phyloP scores from a whole-genome alignment of 352 stramenopile genomes.

The Phytophthora parvispora region DNA sequence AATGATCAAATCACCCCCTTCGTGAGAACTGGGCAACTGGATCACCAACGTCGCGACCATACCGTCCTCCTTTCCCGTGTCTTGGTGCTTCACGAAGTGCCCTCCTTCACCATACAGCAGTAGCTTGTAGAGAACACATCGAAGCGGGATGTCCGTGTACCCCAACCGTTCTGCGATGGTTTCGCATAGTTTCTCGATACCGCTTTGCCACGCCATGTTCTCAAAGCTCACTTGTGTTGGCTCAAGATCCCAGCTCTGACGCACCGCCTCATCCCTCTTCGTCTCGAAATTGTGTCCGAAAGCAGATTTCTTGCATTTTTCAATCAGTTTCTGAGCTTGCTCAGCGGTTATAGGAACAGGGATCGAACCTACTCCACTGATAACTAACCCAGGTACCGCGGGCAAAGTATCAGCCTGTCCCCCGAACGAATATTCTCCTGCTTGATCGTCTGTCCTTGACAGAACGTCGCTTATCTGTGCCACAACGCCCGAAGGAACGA shows the following conservation, averaged over 20 bases:
- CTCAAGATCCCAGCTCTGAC: constrained; percentile 16
- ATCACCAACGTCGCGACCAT: constrained; percentile 60
- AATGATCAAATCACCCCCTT: constrained; percentile 11
- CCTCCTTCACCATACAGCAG: constrained; percentile 48
- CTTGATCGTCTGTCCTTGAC: background rate
- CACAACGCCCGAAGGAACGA: background rate
- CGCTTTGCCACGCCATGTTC: background rate
- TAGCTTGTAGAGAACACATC: constrained; percentile 47
- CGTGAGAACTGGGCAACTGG: constrained; percentile 28
- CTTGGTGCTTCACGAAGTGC: constrained; percentile 51
- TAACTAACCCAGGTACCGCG: background rate
- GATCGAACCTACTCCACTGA: constrained; percentile 4
- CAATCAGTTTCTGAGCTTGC: constrained; percentile 4
- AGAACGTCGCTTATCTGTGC: constrained; percentile 15
- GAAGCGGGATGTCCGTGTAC: constrained; percentile 7
- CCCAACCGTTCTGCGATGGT: constrained; percentile 10
- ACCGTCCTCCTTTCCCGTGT: constrained; percentile 58
- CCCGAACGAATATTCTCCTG: constrained; percentile 14
- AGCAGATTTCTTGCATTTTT: constrained; percentile 27
- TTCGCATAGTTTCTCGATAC: background rate
- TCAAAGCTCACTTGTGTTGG: background rate
- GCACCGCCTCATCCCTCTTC: constrained; percentile 12
- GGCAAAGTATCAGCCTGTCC: constrained; percentile 2
- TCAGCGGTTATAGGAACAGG: constrained; percentile 5
- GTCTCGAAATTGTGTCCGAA: constrained; percentile 12